Evolutionary conservation across 2,329 filamentous ascomycete species (phyloP).

Genomic region (Rhinocladiella mackenziei): DNA sequence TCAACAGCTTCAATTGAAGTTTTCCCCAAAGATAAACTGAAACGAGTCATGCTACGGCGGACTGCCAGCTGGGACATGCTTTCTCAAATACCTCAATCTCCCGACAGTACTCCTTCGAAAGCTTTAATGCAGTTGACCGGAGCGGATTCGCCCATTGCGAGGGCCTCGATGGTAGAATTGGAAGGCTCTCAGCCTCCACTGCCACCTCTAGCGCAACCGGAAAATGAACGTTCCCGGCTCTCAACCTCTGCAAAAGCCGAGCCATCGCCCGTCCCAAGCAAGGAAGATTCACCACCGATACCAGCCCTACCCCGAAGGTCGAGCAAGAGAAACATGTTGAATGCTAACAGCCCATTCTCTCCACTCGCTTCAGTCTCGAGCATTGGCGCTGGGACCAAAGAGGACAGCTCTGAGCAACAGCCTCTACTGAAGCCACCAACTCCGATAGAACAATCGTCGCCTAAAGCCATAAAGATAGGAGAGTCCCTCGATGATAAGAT

Average conservation of each 20-base stretch:
- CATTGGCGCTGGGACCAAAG: conserved; percentile 14
- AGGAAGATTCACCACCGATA: not conserved
- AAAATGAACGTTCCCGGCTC: conserved; percentile 13
- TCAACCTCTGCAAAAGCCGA: conserved; percentile 23
- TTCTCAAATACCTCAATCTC: conserved; percentile 22
- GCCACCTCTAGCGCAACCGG: conserved; percentile 3
- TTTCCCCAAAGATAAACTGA: conserved; percentile 27
- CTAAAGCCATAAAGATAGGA: not conserved
- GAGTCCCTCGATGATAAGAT: conserved; percentile 74
- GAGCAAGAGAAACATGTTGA: conserved; percentile 28
- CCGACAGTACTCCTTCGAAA: conserved; percentile 23
- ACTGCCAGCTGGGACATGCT: conserved; percentile 27
- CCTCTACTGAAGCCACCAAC: not conserved
- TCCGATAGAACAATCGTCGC: not conserved
- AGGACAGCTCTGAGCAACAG: not conserved
- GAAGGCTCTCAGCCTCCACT: conserved; percentile 19
- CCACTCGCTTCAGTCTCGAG: conserved; percentile 16
- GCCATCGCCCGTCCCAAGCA: conserved; percentile 12
- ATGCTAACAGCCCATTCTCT: conserved; percentile 4
- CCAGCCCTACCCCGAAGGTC: conserved; percentile 28
- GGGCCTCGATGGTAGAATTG: conserved; percentile 26
- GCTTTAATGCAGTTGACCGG: conserved; percentile 27
- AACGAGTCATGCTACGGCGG: conserved; percentile 22
- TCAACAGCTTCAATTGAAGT: conserved; percentile 32
- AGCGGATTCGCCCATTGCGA: conserved; percentile 22